Evolutionary conservation across 179 eudicot species (phyloP).

Genomic region (Silene coronaria): DNA sequence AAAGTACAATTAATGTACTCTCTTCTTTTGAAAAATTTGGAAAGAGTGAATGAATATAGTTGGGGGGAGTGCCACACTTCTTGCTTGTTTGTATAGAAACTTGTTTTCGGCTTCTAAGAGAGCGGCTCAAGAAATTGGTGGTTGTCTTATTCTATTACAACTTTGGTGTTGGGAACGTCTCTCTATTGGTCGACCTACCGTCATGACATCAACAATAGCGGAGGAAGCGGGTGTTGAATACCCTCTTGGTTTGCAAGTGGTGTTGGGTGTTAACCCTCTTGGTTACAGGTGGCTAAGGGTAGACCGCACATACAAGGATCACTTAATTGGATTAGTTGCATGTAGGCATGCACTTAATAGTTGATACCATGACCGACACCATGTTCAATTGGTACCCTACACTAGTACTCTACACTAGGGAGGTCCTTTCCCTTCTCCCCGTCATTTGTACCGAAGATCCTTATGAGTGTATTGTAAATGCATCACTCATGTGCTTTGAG

Average conservation of each 20-base stretch:
- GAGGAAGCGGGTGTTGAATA: not conserved
- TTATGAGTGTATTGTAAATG: not conserved
- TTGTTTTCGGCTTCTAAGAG: not conserved
- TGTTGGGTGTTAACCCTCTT: not conserved
- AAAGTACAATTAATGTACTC: not conserved
- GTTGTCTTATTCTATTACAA: not conserved
- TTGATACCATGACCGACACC: too few relatives aligned
- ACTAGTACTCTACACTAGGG: too few relatives aligned
- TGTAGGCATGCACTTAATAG: too few relatives aligned
- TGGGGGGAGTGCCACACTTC: not conserved
- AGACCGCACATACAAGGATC: too few relatives aligned
- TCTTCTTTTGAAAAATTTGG: not conserved
- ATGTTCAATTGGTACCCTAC: too few relatives aligned
- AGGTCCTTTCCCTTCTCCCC: too few relatives aligned
- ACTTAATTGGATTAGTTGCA: too few relatives aligned
- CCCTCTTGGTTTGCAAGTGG: not conserved
- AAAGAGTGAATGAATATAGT: not conserved
- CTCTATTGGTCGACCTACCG: not conserved
- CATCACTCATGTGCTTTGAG: not conserved
- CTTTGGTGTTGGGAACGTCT: not conserved
- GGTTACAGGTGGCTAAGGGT: too few relatives aligned
- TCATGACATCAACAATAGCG: not conserved
- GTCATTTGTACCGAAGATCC: not conserved
- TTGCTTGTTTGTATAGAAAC: not conserved
- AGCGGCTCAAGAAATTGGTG: not conserved